Evolutionary conservation across 2,329 filamentous ascomycete species (phyloP).

Genomic region (Paraconiothyrium brasiliense): DNA sequence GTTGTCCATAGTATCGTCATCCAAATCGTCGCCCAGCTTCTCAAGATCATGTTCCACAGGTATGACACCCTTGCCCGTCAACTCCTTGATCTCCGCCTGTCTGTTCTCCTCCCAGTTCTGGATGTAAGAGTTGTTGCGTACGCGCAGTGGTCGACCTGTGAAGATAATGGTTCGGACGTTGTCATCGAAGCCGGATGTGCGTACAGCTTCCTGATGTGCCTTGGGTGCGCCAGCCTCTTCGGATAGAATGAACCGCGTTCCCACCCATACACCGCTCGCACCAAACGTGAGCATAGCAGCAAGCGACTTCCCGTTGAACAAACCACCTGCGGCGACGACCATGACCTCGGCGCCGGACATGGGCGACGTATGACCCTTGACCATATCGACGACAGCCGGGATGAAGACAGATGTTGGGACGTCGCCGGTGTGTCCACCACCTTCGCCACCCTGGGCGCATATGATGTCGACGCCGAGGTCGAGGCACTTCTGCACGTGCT

Average conservation of each 20-base stretch:
- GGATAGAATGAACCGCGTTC: conserved; percentile 91
- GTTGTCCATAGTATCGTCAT: conserved; percentile 90
- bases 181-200: conserved; percentile 91
- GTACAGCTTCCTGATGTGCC: conserved; percentile 94
- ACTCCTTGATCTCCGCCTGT: conserved; percentile 86
- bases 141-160: conserved; percentile 92
- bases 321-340: conserved; percentile 91
- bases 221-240: conserved; percentile 95
- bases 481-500: conserved; percentile 97
- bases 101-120: conserved; percentile 96
- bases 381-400: conserved; percentile 85
- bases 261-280: conserved; percentile 92
- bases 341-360: conserved; percentile 88
- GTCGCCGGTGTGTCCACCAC: conserved; percentile 94
- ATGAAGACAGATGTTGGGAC: conserved; percentile 92
- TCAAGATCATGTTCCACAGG: conserved; percentile 96
- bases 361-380: conserved; percentile 82
- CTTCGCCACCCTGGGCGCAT: conserved; percentile 97
- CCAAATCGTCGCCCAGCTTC: conserved; percentile 70
- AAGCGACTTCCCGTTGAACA: conserved; percentile 90
- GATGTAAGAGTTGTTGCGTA: conserved; percentile 94
- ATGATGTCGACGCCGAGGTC: conserved; percentile 92
- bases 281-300: conserved; percentile 93
- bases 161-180: conserved; percentile 98
- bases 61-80: conserved; percentile 87